A percentile compares a stretch with the other conserved stretches of the same genome.
Conservation (phyloP, 192 early-diverging fungal species). For the Backusella circina region DNA sequence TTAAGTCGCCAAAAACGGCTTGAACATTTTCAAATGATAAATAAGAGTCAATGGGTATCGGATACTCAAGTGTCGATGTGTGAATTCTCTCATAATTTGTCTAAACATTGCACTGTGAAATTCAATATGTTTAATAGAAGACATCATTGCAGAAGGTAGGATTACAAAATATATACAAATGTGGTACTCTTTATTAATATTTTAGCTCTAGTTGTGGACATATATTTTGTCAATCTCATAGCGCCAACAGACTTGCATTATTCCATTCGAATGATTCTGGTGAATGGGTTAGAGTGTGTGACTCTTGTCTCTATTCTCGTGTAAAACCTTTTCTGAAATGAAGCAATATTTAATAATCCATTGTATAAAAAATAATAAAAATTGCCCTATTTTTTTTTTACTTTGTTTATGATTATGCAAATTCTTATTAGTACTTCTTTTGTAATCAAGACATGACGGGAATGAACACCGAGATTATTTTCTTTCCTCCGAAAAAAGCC, state of each 20-base stretch:
- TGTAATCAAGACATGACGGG: not conserved
- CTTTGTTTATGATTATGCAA: too few relatives aligned
- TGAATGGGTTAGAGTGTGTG: slow-evolving; percentile 18
- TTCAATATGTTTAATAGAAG: not conserved
- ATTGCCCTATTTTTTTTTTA: too few relatives aligned
- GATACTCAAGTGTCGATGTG: not conserved
- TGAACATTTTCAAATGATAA: not conserved
- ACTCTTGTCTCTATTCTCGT: slow-evolving; percentile 7
- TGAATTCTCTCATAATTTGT: not conserved
- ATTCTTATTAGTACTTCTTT: too few relatives aligned
- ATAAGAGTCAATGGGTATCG: not conserved
- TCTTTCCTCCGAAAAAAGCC: not conserved
- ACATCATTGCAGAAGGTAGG: slow-evolving; percentile 13
- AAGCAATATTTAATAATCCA: not conserved
- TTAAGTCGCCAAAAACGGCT: not conserved
- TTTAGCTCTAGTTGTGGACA: slow-evolving; percentile 8
- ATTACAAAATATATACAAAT: not conserved
- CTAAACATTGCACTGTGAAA: not conserved
- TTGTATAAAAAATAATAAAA: too few relatives aligned
- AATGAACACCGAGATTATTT: not conserved
- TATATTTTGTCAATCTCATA: slow-evolving; percentile 17
- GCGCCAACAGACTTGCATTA: slow-evolving; percentile 4
- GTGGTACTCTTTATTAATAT: not conserved
- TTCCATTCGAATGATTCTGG: not conserved
- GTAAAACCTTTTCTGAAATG: not conserved